Evolutionary conservation across 257 asterid genomes (phyloP).

Genomic region (Coffea canephora): DNA sequence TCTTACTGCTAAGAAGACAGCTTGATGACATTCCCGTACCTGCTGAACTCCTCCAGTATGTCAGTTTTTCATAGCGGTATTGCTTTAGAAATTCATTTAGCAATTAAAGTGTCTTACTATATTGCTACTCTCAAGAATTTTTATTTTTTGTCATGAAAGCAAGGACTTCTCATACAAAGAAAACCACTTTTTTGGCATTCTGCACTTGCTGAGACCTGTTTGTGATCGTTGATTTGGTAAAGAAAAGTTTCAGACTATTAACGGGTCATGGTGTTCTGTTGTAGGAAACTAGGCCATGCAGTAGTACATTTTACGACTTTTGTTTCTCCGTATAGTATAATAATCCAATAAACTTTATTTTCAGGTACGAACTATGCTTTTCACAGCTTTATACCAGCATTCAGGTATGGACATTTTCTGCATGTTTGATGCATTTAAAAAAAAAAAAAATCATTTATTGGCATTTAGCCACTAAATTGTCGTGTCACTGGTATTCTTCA

Average conservation of each 20-base stretch:
- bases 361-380: conserved; percentile 77
- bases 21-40: conserved; percentile 65
- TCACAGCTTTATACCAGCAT: conserved; percentile 74
- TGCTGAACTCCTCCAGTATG: conserved; percentile 82
- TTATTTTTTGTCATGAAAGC: background rate
- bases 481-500: conserved; percentile 30
- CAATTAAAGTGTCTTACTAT: background rate
- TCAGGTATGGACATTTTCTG: conserved; percentile 45
- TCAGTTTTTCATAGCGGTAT: conserved; percentile 14
- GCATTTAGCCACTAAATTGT: conserved; percentile 17
- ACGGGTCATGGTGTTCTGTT: background rate
- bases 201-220: background rate
- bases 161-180: background rate
- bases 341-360: conserved; percentile 2
- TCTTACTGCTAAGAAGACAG: conserved; percentile 54
- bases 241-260: background rate
- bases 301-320: background rate
- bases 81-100: background rate
- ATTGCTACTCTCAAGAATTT: background rate
- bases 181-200: background rate
- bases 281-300: background rate
- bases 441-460: conserved; percentile 9
- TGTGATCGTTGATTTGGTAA: background rate
- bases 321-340: background rate
- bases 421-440: background rate